A percentile compares a stretch with the other conserved stretches of the same genome.
These are phyloP conservation scores for Pelargonium australe DNA, from an alignment of 441 rosid genomes.

Conservation along the genomic window DNA sequence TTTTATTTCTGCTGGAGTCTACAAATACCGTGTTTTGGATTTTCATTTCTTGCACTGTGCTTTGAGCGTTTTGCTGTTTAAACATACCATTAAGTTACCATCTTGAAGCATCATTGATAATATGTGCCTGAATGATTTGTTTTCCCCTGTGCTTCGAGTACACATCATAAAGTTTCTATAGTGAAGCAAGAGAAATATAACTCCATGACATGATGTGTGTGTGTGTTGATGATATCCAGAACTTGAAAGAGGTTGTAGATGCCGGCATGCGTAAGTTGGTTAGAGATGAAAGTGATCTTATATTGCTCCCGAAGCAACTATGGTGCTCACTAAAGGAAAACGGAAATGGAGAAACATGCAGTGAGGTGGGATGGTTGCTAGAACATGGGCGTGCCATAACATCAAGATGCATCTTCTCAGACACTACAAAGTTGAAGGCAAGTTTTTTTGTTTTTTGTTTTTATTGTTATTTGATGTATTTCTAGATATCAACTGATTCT, in stretches of 20 bases:
- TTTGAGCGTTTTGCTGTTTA: not conserved
- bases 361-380: constrained; percentile 65
- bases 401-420: constrained; percentile 53
- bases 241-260: constrained; percentile 35
- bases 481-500: not conserved
- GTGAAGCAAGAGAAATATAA: not conserved
- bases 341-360: constrained; percentile 34
- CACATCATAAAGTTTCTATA: not conserved
- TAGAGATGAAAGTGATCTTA: constrained; percentile 44
- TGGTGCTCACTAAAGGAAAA: constrained; percentile 59
- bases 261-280: constrained; percentile 31
- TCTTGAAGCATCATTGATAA: not conserved
- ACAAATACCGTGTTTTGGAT: not conserved
- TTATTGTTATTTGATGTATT: not conserved
- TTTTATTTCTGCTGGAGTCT: not conserved
- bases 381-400: constrained; percentile 42
- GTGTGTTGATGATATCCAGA: constrained; percentile 29
- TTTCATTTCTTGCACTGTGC: not conserved
- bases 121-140: not conserved
- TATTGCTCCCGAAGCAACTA: constrained; percentile 64
- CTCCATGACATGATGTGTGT: constrained; percentile 9
- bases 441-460: not conserved
- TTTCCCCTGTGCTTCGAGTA: not conserved
- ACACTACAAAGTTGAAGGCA: constrained; percentile 45
- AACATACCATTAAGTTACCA: not conserved